Evolutionary conservation across 441 rosid genomes (phyloP).

Genomic region (Erysimum cheiri): DNA sequence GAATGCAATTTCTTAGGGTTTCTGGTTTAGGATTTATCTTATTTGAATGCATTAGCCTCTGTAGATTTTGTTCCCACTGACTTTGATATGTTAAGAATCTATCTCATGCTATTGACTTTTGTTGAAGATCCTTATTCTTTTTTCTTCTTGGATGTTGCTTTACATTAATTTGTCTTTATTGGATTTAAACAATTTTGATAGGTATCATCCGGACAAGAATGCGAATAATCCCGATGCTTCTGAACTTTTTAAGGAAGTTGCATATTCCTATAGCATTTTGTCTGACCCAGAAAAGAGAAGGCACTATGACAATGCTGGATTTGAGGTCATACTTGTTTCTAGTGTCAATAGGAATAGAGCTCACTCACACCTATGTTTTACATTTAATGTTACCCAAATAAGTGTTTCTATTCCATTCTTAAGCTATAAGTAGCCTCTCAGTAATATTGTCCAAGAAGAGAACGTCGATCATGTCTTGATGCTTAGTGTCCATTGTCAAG

Average conservation of each 20-base stretch:
- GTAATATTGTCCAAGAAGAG: too few species aligned
- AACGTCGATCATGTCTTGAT: too few species aligned
- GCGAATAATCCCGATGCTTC: conserved; percentile 94
- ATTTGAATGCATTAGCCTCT: not conserved
- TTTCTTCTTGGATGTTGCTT: too few species aligned
- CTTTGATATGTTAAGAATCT: not conserved
- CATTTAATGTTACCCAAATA: not conserved
- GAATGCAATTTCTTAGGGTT: conserved; percentile 7
- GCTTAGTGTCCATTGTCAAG: not conserved
- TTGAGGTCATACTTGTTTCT: conserved; percentile 63
- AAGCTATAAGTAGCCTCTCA: too few species aligned
- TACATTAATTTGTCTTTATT: not conserved
- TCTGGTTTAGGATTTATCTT: not conserved
- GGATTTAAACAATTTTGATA: conserved; percentile 41
- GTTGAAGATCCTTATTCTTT: not conserved
- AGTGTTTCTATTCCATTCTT: not conserved
- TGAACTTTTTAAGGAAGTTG: conserved; percentile 94
- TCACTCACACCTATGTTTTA: not conserved
- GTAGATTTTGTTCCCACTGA: too few species aligned
- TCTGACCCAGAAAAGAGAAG: conserved; percentile 98
- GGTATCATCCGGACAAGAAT: conserved; percentile 98
- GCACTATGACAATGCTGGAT: conserved; percentile 92
- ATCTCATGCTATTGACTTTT: not conserved
- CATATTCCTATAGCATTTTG: conserved; percentile 92
- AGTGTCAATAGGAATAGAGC: not conserved